Percentiles rank a stretch among this genome's conserved stretches.
These are phyloP conservation scores for Centrapalus pauciflorus DNA, from an alignment of 129 eudicot species.

Conservation along the genomic window DNA sequence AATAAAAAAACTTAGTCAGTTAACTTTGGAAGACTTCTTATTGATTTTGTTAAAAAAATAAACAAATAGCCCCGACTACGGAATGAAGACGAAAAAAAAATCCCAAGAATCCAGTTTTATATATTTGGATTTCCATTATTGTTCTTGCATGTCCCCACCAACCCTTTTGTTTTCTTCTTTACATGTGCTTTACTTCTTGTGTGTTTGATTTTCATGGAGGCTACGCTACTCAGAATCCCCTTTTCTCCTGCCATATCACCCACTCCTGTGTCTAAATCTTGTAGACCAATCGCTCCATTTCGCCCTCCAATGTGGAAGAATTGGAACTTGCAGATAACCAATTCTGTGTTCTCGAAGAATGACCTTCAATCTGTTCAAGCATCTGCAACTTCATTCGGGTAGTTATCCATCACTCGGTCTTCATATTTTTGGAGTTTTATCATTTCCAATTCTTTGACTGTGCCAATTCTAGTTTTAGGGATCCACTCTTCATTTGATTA, in stretches of 20 bases:
- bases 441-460: neutral
- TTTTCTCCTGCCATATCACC: constrained; percentile 22
- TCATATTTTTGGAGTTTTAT: neutral
- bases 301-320: constrained; percentile 23
- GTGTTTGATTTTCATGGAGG: constrained; percentile 36
- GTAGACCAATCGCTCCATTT: constrained; percentile 15
- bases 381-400: constrained; percentile 50
- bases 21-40: too few species aligned
- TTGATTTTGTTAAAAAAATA: too few species aligned
- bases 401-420: neutral
- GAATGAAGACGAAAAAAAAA: too few species aligned
- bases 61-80: too few species aligned
- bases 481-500: too few species aligned
- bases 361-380: constrained; percentile 31
- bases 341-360: constrained; percentile 15
- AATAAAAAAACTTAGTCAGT: too few species aligned
- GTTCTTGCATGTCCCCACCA: too few species aligned
- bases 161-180: neutral
- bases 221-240: constrained; percentile 32
- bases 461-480: too few species aligned
- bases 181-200: neutral
- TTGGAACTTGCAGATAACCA: constrained; percentile 22
- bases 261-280: neutral
- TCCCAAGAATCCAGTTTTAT: too few species aligned
- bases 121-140: too few species aligned